phyloP scores from a whole-genome alignment of 169 alveolate genomes.

The Eimeria necatrix region DNA sequence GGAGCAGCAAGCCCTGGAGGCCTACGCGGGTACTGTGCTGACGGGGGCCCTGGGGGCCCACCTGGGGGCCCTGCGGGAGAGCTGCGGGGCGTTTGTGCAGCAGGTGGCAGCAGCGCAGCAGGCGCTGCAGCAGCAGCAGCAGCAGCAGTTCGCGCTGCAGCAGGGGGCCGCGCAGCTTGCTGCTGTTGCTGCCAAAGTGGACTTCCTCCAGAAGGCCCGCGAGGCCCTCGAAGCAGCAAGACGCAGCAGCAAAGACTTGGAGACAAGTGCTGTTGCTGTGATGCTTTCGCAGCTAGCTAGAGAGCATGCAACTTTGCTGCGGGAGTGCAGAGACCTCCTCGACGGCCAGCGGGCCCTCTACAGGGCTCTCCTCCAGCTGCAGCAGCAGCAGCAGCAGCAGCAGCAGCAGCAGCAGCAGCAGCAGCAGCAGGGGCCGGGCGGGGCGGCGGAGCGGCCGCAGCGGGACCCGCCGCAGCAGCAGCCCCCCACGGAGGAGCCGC shows the following conservation, averaged over 20 bases:
- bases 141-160: too few relatives aligned
- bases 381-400: too few relatives aligned
- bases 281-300: constrained; percentile 11
- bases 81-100: constrained; percentile 4
- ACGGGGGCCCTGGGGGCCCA: constrained; percentile 33
- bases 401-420: too few relatives aligned
- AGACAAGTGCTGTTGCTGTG: neutral
- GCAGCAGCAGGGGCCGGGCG: too few relatives aligned
- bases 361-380: neutral
- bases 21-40: constrained; percentile 3
- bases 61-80: neutral
- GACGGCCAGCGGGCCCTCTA: constrained; percentile 21
- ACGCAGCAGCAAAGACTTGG: neutral
- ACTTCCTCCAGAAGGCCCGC: neutral
- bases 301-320: neutral
- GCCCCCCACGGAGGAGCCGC: too few relatives aligned
- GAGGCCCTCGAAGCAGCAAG: neutral
- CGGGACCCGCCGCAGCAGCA: too few relatives aligned
- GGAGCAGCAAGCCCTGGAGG: neutral
- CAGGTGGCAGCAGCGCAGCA: neutral
- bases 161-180: neutral
- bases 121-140: neutral
- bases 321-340: neutral
- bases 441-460: too few relatives aligned
- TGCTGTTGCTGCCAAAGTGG: neutral